Evolutionary conservation across 129 eudicot species (phyloP).

Genomic region (Flaveria bidentis): DNA sequence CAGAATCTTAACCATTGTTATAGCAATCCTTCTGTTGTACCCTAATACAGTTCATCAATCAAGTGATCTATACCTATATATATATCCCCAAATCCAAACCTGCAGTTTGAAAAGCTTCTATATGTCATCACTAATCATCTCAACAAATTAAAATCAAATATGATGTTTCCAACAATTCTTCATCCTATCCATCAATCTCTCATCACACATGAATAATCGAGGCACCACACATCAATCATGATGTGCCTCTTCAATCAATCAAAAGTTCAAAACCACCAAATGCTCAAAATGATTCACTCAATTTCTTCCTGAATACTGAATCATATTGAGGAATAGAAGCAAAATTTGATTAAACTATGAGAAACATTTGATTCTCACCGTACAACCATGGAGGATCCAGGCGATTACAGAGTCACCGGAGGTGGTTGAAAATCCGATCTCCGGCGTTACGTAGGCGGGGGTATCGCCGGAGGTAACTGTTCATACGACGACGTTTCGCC

Average conservation of each 20-base stretch:
- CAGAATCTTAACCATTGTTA: conserved; percentile 22
- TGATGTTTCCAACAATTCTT: background rate
- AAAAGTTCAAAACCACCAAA: conserved; percentile 6
- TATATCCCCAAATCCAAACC: conserved; percentile 19
- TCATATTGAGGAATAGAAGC: background rate
- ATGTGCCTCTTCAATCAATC: conserved; percentile 21
- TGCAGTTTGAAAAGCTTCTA: conserved; percentile 17
- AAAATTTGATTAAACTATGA: conserved; percentile 8
- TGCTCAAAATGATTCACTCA: background rate
- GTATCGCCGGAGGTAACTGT: conserved; percentile 12
- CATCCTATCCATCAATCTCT: conserved; percentile 36
- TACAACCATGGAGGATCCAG: conserved; percentile 28
- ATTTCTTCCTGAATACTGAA: background rate
- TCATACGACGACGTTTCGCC: conserved; percentile 12
- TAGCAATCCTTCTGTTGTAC: no score
- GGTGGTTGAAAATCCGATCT: conserved; percentile 27
- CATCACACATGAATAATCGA: background rate
- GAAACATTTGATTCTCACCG: conserved; percentile 23
- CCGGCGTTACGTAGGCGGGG: background rate
- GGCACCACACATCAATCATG: conserved; percentile 5
- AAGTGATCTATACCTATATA: background rate
- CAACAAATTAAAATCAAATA: conserved; percentile 29
- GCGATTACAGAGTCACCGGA: conserved; percentile 34
- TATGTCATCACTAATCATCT: conserved; percentile 26
- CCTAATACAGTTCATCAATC: no score